Evolutionary conservation across 345 rosid species (phyloP).

Genomic region (Isatis tinctoria): DNA sequence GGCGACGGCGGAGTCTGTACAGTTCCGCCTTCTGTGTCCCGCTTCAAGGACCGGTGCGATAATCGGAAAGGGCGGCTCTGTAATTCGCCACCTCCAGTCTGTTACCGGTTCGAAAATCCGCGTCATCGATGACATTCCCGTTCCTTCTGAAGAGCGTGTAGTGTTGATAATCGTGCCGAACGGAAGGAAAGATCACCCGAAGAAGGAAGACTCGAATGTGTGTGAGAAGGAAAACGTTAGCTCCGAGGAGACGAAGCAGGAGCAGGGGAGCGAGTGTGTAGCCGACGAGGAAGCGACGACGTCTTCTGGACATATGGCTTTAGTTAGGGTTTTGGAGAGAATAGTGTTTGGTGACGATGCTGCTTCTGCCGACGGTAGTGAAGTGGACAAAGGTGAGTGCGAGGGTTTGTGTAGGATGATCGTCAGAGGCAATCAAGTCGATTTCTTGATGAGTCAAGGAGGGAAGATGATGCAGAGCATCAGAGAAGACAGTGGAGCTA

Average conservation of each 20-base stretch:
- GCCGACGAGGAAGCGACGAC: conserved; percentile 31
- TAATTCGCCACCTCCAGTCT: conserved; percentile 42
- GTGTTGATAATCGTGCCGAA: conserved; percentile 31
- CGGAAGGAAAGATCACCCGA: background rate
- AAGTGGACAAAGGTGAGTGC: conserved; percentile 34
- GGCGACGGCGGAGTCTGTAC: conserved; percentile 23
- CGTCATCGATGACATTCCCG: conserved; percentile 42
- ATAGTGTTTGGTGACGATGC: conserved; percentile 51
- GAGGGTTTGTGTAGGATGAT: conserved; percentile 53
- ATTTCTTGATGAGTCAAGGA: conserved; percentile 40
- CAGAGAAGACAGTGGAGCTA: conserved; percentile 50
- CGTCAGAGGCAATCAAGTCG: conserved; percentile 45
- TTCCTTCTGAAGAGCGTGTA: conserved; percentile 40
- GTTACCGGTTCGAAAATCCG: conserved; percentile 41
- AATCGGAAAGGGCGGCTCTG: conserved; percentile 44
- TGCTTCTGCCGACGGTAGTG: conserved; percentile 25
- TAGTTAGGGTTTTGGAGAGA: conserved; percentile 62
- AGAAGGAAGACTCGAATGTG: conserved; percentile 4
- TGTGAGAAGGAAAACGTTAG: conserved; percentile 3
- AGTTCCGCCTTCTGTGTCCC: conserved; percentile 40
- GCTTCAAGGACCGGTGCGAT: conserved; percentile 36
- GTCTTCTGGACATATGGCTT: conserved; percentile 48
- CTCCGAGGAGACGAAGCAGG: conserved; percentile 25
- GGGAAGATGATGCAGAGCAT: conserved; percentile 52
- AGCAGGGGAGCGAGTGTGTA: conserved; percentile 9